These are phyloP conservation scores for Stagonosporopsis cucurbitacearum DNA, from an alignment of 2,329 filamentous ascomycete species.

Conservation along the genomic window DNA sequence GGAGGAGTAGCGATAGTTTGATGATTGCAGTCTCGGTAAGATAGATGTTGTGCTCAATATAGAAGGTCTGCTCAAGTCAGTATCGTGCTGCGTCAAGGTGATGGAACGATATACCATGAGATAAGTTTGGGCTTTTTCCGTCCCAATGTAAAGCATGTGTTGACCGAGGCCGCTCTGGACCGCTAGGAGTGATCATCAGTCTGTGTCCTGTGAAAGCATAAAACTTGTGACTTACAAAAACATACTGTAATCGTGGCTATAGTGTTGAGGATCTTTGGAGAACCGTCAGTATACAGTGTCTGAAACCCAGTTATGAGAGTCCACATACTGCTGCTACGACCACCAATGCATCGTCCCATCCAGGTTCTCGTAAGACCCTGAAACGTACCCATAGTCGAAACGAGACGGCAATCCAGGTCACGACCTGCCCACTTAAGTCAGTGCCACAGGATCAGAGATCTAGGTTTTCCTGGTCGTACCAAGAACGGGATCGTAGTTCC, in stretches of 20 bases:
- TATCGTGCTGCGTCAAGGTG: not conserved
- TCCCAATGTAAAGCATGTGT: slow-evolving; percentile 39
- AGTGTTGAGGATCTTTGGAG: slow-evolving; percentile 32
- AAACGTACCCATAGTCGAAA: slow-evolving; percentile 41
- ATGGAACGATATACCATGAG: slow-evolving; percentile 15
- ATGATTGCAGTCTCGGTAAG: slow-evolving; percentile 41
- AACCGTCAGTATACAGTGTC: slow-evolving; percentile 1
- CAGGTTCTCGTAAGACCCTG: slow-evolving; percentile 37
- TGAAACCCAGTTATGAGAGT: no score
- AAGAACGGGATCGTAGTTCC: slow-evolving; percentile 36
- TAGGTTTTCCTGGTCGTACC: slow-evolving; percentile 23
- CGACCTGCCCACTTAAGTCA: slow-evolving; percentile 26
- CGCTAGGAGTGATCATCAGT: slow-evolving; percentile 29
- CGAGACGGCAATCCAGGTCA: slow-evolving; percentile 37
- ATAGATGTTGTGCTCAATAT: slow-evolving; percentile 39
- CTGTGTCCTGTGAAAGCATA: no score
- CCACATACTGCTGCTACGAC: slow-evolving; percentile 36
- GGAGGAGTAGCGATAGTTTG: slow-evolving; percentile 45
- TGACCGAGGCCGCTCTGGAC: slow-evolving; percentile 40
- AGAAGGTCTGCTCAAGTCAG: slow-evolving; percentile 32
- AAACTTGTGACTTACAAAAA: slow-evolving; percentile 25
- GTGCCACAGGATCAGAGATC: not conserved
- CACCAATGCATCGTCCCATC: slow-evolving; percentile 48
- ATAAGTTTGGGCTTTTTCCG: slow-evolving; percentile 22
- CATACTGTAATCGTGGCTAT: slow-evolving; percentile 34